phyloP scores from a whole-genome alignment of 2,329 filamentous ascomycete species.

The Periconia sp. region DNA sequence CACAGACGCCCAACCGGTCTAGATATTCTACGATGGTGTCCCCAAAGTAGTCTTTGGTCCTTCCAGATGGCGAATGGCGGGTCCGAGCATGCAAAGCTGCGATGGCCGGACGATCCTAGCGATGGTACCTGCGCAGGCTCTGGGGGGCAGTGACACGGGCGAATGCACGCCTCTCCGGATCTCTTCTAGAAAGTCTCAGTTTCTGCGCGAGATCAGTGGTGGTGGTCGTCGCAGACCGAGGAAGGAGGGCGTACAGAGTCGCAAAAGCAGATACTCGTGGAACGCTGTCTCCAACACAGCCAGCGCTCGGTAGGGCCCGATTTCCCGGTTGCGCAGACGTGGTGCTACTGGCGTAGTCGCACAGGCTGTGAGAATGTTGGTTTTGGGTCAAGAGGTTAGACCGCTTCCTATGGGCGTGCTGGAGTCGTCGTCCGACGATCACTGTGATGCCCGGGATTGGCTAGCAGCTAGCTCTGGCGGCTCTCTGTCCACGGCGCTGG shows the following conservation, averaged over 20 bases:
- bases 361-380: slow-evolving; percentile 44
- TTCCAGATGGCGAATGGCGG: slow-evolving; percentile 34
- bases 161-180: slow-evolving; percentile 53
- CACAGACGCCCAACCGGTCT: slow-evolving; percentile 35
- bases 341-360: slow-evolving; percentile 49
- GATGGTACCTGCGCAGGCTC: slow-evolving; percentile 47
- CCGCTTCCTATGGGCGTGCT: slow-evolving; percentile 36
- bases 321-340: slow-evolving; percentile 56
- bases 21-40: slow-evolving; percentile 36
- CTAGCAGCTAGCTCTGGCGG: slow-evolving; percentile 21
- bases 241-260: slow-evolving; percentile 48
- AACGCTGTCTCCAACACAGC: slow-evolving; percentile 43
- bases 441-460: slow-evolving; percentile 30
- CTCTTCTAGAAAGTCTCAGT: slow-evolving; percentile 52
- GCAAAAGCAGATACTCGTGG: slow-evolving; percentile 45
- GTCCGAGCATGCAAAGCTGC: slow-evolving; percentile 33
- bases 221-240: slow-evolving; percentile 43
- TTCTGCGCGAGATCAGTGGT: slow-evolving; percentile 46
- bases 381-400: slow-evolving; percentile 41
- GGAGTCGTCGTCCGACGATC: slow-evolving; percentile 32
- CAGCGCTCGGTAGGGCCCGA: slow-evolving; percentile 48
- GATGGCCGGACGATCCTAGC: slow-evolving; percentile 32
- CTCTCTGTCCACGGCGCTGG: slow-evolving; percentile 31
- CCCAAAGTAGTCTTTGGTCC: slow-evolving; percentile 35
- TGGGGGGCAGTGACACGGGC: slow-evolving; percentile 46